phyloP scores from a whole-genome alignment of 2,329 filamentous ascomycete species.

The Neurospora sp. region DNA sequence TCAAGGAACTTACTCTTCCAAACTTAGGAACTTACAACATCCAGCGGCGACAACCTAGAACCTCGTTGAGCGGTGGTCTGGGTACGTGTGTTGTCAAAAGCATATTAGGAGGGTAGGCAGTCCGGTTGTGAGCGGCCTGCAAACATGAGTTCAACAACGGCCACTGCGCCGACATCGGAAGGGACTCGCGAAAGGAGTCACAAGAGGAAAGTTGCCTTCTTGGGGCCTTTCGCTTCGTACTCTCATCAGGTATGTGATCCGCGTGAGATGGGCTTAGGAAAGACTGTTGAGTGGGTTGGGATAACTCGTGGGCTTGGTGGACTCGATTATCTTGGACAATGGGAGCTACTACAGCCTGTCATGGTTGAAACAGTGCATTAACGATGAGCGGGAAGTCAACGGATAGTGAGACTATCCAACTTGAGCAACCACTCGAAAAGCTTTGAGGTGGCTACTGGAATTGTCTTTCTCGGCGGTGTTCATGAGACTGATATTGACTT shows the following conservation, averaged over 20 bases:
- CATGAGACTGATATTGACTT: neutral
- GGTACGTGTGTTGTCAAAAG: neutral
- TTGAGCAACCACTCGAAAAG: neutral
- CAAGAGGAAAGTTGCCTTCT: conserved; percentile 15
- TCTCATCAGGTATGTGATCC: conserved; percentile 17
- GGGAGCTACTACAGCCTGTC: neutral
- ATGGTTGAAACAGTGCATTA: neutral
- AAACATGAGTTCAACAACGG: neutral
- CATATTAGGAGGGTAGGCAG: neutral
- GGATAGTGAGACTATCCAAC: neutral
- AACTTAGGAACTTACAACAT: neutral
- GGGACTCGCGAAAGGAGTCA: neutral
- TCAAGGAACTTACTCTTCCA: neutral
- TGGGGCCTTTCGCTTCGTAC: conserved; percentile 18
- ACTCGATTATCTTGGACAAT: neutral
- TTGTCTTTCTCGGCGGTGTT: neutral
- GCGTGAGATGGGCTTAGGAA: neutral
- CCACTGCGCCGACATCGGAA: neutral
- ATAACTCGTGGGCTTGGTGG: neutral
- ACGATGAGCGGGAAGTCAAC: neutral
- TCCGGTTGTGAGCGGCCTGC: neutral
- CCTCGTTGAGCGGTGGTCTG: neutral
- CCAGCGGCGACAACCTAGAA: neutral
- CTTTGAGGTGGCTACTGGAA: neutral
- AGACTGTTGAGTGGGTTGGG: neutral